A percentile compares a stretch with the other conserved stretches of the same genome.
These are phyloP conservation scores for Sinapis alba DNA, from an alignment of 441 rosid genomes.

Conservation along the genomic window DNA sequence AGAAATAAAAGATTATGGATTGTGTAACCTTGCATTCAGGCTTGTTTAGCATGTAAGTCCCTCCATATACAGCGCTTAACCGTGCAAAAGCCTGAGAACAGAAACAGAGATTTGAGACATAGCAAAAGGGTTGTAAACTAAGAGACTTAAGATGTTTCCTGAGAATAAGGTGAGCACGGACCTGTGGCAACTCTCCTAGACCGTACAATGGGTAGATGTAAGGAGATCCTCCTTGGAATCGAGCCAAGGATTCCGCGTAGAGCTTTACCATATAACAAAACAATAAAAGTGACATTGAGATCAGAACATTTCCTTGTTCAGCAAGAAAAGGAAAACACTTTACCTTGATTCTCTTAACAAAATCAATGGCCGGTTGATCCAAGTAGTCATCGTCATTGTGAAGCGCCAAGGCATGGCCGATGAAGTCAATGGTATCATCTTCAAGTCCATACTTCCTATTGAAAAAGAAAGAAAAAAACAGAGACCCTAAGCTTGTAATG, in stretches of 20 bases:
- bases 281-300: not conserved
- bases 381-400: conserved; percentile 59
- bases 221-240: conserved; percentile 79
- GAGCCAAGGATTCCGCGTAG: conserved; percentile 74
- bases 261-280: conserved; percentile 48
- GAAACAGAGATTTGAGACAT: conserved; percentile 20
- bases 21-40: conserved; percentile 68
- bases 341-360: conserved; percentile 73
- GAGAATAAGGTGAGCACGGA: conserved; percentile 25
- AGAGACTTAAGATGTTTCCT: not conserved
- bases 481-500: conserved; percentile 11
- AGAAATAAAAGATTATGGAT: not conserved
- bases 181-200: conserved; percentile 81
- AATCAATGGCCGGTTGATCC: conserved; percentile 68
- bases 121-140: not conserved
- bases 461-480: not conserved
- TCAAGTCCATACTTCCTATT: conserved; percentile 73
- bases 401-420: conserved; percentile 80
- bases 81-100: conserved; percentile 68
- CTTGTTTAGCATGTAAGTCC: conserved; percentile 83
- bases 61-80: conserved; percentile 77
- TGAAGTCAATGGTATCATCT: conserved; percentile 75
- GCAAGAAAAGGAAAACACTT: not conserved
- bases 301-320: not conserved
- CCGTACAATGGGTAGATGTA: conserved; percentile 75